These are phyloP conservation scores for Penicillium brevicompactum DNA, from an alignment of 2,329 filamentous ascomycete species.

Conservation along the genomic window DNA sequence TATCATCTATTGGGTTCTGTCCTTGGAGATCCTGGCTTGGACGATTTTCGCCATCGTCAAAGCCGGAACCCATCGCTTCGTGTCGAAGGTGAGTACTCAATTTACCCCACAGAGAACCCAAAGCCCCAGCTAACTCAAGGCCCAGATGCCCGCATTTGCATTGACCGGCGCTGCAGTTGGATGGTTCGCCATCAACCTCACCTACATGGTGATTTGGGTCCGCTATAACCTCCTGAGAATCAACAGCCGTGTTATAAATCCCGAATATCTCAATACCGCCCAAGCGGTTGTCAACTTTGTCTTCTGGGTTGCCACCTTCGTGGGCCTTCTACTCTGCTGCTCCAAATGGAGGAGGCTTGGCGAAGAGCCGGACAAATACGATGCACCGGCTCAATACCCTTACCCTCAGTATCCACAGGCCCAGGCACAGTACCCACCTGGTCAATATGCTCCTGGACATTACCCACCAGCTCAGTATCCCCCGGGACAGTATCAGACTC, in stretches of 20 bases:
- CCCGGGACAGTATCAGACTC: neutral
- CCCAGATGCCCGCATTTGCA: constrained; percentile 15
- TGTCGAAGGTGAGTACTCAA: constrained; percentile 17
- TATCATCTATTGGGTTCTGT: constrained; percentile 21
- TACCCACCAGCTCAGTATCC: neutral
- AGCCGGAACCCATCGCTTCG: constrained; percentile 11
- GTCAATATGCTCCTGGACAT: neutral
- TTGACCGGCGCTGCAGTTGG: constrained; percentile 18
- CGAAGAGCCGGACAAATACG: constrained; percentile 2
- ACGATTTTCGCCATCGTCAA: constrained; percentile 19
- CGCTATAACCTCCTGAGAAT: constrained; percentile 8
- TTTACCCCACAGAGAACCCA: neutral
- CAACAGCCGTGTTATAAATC: neutral
- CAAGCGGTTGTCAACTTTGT: constrained; percentile 18
- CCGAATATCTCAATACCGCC: constrained; percentile 12
- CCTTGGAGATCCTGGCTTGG: constrained; percentile 26
- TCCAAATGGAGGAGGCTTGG: constrained; percentile 18
- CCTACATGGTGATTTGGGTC: constrained; percentile 15
- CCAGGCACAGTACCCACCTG: neutral
- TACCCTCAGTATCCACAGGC: neutral
- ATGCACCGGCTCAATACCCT: neutral
- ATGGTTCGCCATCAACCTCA: constrained; percentile 20
- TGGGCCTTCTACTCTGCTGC: constrained; percentile 22
- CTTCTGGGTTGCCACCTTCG: constrained; percentile 22
- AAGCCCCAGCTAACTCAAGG: neutral